phyloP scores from a whole-genome alignment of 139 green algal genomes.

The Asterochloris sp. region DNA sequence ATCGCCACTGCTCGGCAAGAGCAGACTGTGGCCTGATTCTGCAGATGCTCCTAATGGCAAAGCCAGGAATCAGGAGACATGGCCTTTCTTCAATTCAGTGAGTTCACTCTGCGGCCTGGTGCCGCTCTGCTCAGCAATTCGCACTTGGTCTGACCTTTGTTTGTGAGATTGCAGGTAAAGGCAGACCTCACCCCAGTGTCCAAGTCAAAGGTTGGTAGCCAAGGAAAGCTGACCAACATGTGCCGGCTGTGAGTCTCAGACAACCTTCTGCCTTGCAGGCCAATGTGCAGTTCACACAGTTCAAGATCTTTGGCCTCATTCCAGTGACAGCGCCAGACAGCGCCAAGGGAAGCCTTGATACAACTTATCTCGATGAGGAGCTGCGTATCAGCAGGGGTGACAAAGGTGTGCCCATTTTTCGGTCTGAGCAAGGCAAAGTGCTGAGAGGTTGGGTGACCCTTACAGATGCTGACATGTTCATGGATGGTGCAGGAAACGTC shows the following conservation, averaged over 20 bases:
- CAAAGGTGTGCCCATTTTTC: conserved; percentile 33
- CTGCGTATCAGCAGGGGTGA: conserved; percentile 63
- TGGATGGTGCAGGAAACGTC: conserved; percentile 17
- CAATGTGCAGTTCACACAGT: conserved; percentile 73
- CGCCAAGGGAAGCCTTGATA: conserved; percentile 56
- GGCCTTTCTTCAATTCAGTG: conserved; percentile 84
- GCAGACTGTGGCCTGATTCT: background rate
- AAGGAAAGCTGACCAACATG: background rate
- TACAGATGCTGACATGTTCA: background rate
- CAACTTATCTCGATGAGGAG: conserved; percentile 74
- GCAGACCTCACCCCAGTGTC: conserved; percentile 68
- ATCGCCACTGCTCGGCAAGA: background rate
- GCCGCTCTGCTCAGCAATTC: no score
- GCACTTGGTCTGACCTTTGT: background rate
- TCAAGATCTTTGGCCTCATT: conserved; percentile 69
- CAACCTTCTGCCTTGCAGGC: conserved; percentile 30
- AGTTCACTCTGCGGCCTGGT: background rate
- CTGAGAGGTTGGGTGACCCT: background rate
- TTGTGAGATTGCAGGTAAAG: conserved; percentile 27
- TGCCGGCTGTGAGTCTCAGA: background rate
- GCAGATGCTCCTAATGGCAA: conserved; percentile 51
- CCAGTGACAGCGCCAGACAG: conserved; percentile 59
- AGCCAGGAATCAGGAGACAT: conserved; percentile 76
- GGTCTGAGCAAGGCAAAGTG: background rate
- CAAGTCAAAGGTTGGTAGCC: background rate